A percentile compares a stretch with the other conserved stretches of the same genome.
These are phyloP conservation scores for Aulographum hederae DNA, from an alignment of 2,329 filamentous ascomycete species.

Conservation along the genomic window DNA sequence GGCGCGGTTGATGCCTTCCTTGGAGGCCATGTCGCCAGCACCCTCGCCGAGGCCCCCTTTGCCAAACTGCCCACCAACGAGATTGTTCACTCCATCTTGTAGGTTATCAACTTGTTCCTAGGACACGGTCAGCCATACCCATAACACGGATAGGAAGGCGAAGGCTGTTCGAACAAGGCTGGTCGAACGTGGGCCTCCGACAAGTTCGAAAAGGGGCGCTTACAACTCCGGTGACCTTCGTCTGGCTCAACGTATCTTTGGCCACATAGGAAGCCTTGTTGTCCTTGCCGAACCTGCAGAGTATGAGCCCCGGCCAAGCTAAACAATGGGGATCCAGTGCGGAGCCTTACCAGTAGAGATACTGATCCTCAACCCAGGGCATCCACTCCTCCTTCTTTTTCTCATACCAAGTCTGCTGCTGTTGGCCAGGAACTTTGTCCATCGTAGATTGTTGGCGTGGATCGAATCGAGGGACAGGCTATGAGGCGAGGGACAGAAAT, in stretches of 20 bases:
- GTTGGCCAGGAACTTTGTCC: too few relatives aligned
- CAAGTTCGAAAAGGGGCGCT: too few relatives aligned
- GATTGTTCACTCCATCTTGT: constrained; percentile 47
- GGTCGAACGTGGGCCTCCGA: too few relatives aligned
- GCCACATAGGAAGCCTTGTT: constrained; percentile 58
- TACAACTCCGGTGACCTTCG: constrained; percentile 51
- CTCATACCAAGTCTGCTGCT: too few relatives aligned
- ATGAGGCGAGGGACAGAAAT: too few relatives aligned
- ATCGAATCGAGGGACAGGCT: too few relatives aligned
- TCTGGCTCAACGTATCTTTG: constrained; percentile 49
- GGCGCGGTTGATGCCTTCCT: constrained; percentile 46
- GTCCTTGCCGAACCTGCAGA: constrained; percentile 60
- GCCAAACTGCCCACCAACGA: constrained; percentile 45
- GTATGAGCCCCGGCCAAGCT: too few relatives aligned
- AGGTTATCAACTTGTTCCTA: constrained; percentile 48
- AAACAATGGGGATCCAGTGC: too few relatives aligned
- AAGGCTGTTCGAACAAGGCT: too few relatives aligned
- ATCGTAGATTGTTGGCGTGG: too few relatives aligned
- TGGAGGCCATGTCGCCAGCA: constrained; percentile 41
- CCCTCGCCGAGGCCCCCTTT: constrained; percentile 49
- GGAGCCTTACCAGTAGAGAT: constrained; percentile 50
- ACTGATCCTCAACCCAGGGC: constrained; percentile 59
- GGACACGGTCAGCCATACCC: too few relatives aligned
- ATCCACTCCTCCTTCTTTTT: constrained; percentile 58
- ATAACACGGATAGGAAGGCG: too few relatives aligned